phyloP scores from a whole-genome alignment of 768 basidiomycete genomes.

The Kwoniella botswanensis region DNA sequence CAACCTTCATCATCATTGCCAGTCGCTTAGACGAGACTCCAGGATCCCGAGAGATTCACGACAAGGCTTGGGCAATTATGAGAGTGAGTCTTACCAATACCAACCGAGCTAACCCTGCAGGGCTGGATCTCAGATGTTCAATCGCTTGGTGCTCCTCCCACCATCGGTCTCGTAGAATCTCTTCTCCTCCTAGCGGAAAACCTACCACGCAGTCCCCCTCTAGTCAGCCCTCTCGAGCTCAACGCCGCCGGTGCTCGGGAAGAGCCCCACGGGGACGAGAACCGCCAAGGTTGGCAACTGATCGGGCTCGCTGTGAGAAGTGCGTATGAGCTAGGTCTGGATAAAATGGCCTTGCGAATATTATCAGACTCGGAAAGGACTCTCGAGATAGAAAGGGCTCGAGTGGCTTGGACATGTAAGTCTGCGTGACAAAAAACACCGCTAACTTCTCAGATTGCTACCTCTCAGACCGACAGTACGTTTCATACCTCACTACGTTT shows the following conservation, averaged over 20 bases:
- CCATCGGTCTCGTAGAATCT: slow-evolving; percentile 51
- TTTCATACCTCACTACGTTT: neutral
- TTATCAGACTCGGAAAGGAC: slow-evolving; percentile 43
- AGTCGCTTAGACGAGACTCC: slow-evolving; percentile 42
- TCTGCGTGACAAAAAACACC: neutral
- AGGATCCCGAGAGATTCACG: slow-evolving; percentile 45
- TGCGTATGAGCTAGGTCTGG: slow-evolving; percentile 53
- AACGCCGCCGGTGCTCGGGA: slow-evolving; percentile 41
- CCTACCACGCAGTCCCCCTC: slow-evolving; percentile 46
- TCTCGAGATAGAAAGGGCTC: slow-evolving; percentile 43
- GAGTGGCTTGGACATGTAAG: slow-evolving; percentile 56
- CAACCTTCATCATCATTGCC: slow-evolving; percentile 54
- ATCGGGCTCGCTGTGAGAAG: slow-evolving; percentile 53
- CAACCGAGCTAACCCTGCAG: slow-evolving; percentile 18
- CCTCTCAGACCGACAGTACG: slow-evolving; percentile 54
- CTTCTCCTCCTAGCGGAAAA: slow-evolving; percentile 54
- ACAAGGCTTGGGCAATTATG: slow-evolving; percentile 47
- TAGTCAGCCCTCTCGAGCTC: slow-evolving; percentile 31
- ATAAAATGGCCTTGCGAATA: slow-evolving; percentile 46
- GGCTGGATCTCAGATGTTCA: slow-evolving; percentile 53
- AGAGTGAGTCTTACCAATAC: slow-evolving; percentile 33
- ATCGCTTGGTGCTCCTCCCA: slow-evolving; percentile 50
- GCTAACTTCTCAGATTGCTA: slow-evolving; percentile 45
- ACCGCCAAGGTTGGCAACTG: slow-evolving; percentile 56
- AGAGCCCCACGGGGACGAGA: slow-evolving; percentile 51